Percentiles rank a stretch among this genome's conserved stretches.
Evolutionary conservation across 768 basidiomycete genomes (phyloP).

Genomic region (Kwoniella europaea): DNA sequence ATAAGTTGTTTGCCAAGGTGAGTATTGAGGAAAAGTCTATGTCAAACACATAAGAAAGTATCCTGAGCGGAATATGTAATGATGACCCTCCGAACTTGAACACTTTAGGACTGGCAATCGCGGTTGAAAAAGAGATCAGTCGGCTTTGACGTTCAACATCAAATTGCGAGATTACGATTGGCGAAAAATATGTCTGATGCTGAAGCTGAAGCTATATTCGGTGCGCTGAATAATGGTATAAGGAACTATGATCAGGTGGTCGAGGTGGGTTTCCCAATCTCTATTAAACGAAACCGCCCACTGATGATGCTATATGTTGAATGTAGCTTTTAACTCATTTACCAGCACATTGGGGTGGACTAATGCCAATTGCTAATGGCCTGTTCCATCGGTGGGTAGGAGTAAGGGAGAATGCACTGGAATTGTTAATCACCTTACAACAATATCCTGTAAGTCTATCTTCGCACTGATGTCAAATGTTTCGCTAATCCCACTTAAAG

Average conservation of each 20-base stretch:
- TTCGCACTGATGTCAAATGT: background rate
- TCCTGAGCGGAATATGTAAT: background rate
- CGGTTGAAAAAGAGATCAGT: slow-evolving; percentile 66
- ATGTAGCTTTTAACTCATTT: slow-evolving; percentile 77
- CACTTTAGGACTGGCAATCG: slow-evolving; percentile 70
- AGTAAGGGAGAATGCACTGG: slow-evolving; percentile 78
- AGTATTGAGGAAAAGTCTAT: slow-evolving; percentile 39
- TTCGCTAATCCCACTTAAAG: slow-evolving; percentile 9
- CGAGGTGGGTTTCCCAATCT: no score
- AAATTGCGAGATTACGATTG: slow-evolving; percentile 78
- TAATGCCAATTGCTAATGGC: slow-evolving; percentile 83
- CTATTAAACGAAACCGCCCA: background rate
- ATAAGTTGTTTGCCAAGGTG: slow-evolving; percentile 74
- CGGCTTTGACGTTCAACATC: slow-evolving; percentile 83
- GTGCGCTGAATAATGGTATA: slow-evolving; percentile 71
- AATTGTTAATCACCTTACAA: slow-evolving; percentile 80
- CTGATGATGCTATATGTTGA: background rate
- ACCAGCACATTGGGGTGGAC: slow-evolving; percentile 77
- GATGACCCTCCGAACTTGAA: no score
- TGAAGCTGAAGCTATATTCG: slow-evolving; percentile 77
- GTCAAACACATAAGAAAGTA: no score
- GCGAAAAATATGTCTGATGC: slow-evolving; percentile 72
- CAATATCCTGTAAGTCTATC: slow-evolving; percentile 68
- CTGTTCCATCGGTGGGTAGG: slow-evolving; percentile 83
- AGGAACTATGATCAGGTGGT: slow-evolving; percentile 84